phyloP scores from a whole-genome alignment of 257 asterid genomes.

The Solanum sparsipilum region DNA sequence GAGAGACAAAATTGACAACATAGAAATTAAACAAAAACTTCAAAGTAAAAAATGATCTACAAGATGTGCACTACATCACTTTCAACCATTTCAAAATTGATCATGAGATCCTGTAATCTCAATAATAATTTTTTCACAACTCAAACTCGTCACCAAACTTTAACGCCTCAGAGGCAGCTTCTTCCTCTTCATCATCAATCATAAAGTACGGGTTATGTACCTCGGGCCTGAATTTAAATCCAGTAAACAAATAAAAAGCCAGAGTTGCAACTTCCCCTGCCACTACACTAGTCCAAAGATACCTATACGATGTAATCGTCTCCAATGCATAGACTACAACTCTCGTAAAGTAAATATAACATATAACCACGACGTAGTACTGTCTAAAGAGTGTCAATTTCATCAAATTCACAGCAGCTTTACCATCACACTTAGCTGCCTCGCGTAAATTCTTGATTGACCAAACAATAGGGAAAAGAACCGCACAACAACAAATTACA shows the following conservation, averaged over 20 bases:
- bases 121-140: constrained; percentile 24
- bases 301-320: constrained; percentile 70
- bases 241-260: constrained; percentile 65
- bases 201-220: constrained; percentile 72
- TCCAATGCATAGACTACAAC: constrained; percentile 85
- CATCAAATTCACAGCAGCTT: constrained; percentile 89
- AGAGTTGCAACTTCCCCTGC: constrained; percentile 76
- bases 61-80: neutral
- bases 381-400: constrained; percentile 78
- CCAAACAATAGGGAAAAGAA: constrained; percentile 85
- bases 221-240: constrained; percentile 73
- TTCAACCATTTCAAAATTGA: neutral
- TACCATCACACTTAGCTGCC: constrained; percentile 80
- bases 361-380: constrained; percentile 67
- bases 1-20: neutral
- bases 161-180: constrained; percentile 77
- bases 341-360: constrained; percentile 78
- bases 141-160: constrained; percentile 89
- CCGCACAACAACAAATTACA: constrained; percentile 70
- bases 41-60: neutral
- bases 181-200: constrained; percentile 82
- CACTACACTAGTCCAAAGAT: constrained; percentile 73
- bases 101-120: neutral
- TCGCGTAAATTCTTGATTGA: constrained; percentile 80
- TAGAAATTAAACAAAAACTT: neutral